Percentiles rank a stretch among this genome's conserved stretches.
phyloP scores from a whole-genome alignment of 306 rosid genomes.

The Malus domestica region DNA sequence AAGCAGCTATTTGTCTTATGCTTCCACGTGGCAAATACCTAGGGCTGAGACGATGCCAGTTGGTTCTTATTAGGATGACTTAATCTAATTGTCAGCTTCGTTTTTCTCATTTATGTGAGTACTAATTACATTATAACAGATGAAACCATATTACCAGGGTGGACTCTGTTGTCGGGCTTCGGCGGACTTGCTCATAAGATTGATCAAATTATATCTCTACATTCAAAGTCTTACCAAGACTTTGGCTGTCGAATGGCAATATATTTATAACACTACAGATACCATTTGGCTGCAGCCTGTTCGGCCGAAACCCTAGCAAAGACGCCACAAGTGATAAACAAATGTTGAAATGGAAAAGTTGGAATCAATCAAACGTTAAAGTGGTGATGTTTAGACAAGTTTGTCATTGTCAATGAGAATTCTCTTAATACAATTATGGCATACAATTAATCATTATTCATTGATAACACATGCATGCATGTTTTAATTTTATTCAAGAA shows the following conservation, averaged over 20 bases:
- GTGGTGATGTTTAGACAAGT: not conserved
- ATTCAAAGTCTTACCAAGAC: not conserved
- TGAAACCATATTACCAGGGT: not conserved
- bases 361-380: not conserved
- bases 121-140: not conserved
- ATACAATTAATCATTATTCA: not conserved
- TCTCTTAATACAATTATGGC: not conserved
- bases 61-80: not conserved
- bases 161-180: not conserved
- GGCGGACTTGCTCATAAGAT: not conserved
- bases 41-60: not conserved
- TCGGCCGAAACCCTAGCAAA: not conserved
- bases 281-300: not conserved
- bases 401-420: not conserved
- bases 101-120: not conserved
- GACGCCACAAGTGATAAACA: not conserved
- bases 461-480: not conserved
- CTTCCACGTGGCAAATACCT: slow-evolving; percentile 1
- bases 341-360: not conserved
- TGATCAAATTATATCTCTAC: not conserved
- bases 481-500: not conserved
- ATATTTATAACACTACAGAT: not conserved
- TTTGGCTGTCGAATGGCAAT: not conserved
- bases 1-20: not conserved
- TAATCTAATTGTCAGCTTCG: not conserved